phyloP scores from a whole-genome alignment of 2,329 filamentous ascomycete species.

The Westerdykella sp. region DNA sequence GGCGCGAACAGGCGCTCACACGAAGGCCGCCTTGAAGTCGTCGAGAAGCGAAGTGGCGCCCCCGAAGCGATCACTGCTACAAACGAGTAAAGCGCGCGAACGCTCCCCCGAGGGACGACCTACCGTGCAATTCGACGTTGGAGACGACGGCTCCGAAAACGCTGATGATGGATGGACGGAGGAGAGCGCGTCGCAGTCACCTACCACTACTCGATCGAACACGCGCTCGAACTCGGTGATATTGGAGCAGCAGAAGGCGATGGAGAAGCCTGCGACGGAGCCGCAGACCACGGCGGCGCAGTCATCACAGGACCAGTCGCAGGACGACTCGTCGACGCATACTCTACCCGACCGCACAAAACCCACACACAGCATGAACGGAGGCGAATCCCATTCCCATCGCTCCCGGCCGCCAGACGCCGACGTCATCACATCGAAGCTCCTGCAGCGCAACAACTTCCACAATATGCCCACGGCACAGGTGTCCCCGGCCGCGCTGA shows the following conservation, averaged over 20 bases:
- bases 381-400: slow-evolving; percentile 23
- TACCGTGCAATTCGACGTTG: slow-evolving; percentile 39
- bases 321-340: slow-evolving; percentile 10
- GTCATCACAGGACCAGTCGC: slow-evolving; percentile 5
- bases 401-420: slow-evolving; percentile 47
- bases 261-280: slow-evolving; percentile 11
- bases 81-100: slow-evolving; percentile 26
- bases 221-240: slow-evolving; percentile 38
- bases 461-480: slow-evolving; percentile 58
- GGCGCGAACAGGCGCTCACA: slow-evolving; percentile 31
- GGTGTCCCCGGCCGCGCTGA: slow-evolving; percentile 57
- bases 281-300: neutral
- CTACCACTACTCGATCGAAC: slow-evolving; percentile 37
- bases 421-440: slow-evolving; percentile 60
- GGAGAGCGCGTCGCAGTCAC: slow-evolving; percentile 39
- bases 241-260: slow-evolving; percentile 27
- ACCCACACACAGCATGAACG: slow-evolving; percentile 21
- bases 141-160: slow-evolving; percentile 22
- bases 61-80: slow-evolving; percentile 24
- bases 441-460: slow-evolving; percentile 59
- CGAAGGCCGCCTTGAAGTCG: slow-evolving; percentile 36
- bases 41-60: slow-evolving; percentile 29
- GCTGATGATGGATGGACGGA: slow-evolving; percentile 39
- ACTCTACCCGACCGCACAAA: slow-evolving; percentile 25
- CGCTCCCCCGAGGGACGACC: slow-evolving; percentile 33